Evolutionary conservation across 2,329 filamentous ascomycete genomes (phyloP).

Genomic region (Cladosporium velox): DNA sequence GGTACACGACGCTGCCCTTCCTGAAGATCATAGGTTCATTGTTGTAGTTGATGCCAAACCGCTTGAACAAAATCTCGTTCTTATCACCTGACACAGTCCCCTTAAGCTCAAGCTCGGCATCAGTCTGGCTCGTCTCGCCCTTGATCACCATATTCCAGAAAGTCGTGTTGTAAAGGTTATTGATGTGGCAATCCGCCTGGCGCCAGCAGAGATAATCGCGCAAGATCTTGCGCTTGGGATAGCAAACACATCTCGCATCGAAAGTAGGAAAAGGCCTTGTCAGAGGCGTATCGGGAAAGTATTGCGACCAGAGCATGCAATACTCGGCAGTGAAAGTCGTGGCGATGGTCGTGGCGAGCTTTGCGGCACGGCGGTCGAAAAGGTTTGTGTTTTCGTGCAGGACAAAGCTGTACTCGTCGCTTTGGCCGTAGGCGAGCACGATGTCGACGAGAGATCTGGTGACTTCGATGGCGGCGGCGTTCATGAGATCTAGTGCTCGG

Average conservation of each 20-base stretch:
- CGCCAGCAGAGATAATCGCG: slow-evolving; percentile 97
- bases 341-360: slow-evolving; percentile 85
- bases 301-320: slow-evolving; percentile 73
- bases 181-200: slow-evolving; percentile 97
- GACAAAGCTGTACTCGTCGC: slow-evolving; percentile 81
- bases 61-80: slow-evolving; percentile 90
- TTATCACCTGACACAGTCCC: slow-evolving; percentile 85
- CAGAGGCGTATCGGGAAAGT: slow-evolving; percentile 72
- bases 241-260: slow-evolving; percentile 87
- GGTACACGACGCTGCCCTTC: slow-evolving; percentile 88
- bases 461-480: slow-evolving; percentile 81
- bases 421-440: slow-evolving; percentile 85
- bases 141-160: slow-evolving; percentile 87
- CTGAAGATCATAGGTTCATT: slow-evolving; percentile 90
- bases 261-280: slow-evolving; percentile 81
- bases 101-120: slow-evolving; percentile 78
- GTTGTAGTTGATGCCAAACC: slow-evolving; percentile 95
- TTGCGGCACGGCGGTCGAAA: slow-evolving; percentile 86
- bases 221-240: slow-evolving; percentile 78
- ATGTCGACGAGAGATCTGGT: slow-evolving; percentile 83
- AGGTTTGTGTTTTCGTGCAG: slow-evolving; percentile 67
- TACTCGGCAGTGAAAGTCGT: slow-evolving; percentile 95
- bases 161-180: slow-evolving; percentile 96
- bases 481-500: slow-evolving; percentile 89
- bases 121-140: slow-evolving; percentile 72